Evolutionary conservation across 148 eudicot genomes (phyloP).

Genomic region (Spergularia marina): DNA sequence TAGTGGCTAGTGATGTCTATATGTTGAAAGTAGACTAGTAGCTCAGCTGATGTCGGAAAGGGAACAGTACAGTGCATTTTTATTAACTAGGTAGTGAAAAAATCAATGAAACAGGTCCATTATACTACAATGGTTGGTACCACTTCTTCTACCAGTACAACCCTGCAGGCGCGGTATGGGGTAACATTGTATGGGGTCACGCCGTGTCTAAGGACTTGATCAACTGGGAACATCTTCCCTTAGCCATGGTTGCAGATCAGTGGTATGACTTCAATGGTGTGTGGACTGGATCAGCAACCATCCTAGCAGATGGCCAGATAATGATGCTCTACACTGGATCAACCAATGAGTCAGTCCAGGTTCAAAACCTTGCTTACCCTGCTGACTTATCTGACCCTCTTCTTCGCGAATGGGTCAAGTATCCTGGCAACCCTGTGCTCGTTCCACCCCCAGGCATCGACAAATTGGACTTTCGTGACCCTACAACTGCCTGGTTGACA

Average conservation of each 20-base stretch:
- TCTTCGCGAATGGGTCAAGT: constrained; percentile 74
- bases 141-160: constrained; percentile 93
- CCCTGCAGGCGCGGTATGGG: constrained; percentile 71
- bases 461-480: constrained; percentile 63
- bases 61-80: neutral
- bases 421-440: constrained; percentile 59
- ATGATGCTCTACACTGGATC: constrained; percentile 77
- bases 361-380: constrained; percentile 81
- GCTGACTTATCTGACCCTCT: constrained; percentile 69
- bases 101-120: constrained; percentile 46
- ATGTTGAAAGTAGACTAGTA: too few species aligned
- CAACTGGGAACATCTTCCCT: constrained; percentile 65
- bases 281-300: constrained; percentile 91
- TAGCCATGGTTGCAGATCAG: constrained; percentile 56
- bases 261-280: constrained; percentile 72
- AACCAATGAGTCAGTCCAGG: constrained; percentile 57
- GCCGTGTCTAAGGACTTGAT: constrained; percentile 69
- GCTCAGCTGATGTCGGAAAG: too few species aligned
- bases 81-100: neutral
- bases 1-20: too few species aligned
- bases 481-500: constrained; percentile 73
- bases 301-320: constrained; percentile 56
- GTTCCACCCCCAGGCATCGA: constrained; percentile 69
- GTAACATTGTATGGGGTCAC: constrained; percentile 86
- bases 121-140: constrained; percentile 77